Evolutionary conservation across 106 monocot genomes (phyloP), one percentile per base, ranked within the genome.

Genomic region (Xerophyta viscosa): DNA sequence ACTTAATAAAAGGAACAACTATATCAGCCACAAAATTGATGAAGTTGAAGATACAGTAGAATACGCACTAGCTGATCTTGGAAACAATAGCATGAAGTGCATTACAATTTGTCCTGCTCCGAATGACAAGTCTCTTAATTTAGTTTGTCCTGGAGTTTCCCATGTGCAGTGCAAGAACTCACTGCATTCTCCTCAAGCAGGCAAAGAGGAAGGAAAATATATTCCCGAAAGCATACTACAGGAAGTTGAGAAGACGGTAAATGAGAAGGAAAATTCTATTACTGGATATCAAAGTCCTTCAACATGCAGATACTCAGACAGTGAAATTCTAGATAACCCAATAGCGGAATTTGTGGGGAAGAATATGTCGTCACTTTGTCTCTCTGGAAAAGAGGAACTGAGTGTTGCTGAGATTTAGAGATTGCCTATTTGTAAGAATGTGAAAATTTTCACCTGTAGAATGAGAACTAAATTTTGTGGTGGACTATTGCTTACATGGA

Each of bases 241-340:
- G 36, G 23, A 43, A 31, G 14, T 29, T 57, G 46, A 17, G n/a
- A 46, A 46, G 9, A 20, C 13, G 0, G 3, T 6, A 20, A 61
- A 20, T 27, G 24, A 55, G 54, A 69, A 69, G 45, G 69, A 54
- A 18, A 69, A 61, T 62, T n/a, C 62, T 24, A 10, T 41, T 62
- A 46, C 66, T 50, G 27, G 25, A 37, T 20, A 33, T 50, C 45
- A 50, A 49, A 30, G n/a, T 12, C 37, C 41, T 58, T 15, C 13
- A 27, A 26, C 27, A 21, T 26, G 6, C 10, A 23, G 23, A 42
- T 6, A 15, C 24, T 39, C 25, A 11, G 21, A 27, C 37, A 24
- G 14, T 48, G 21, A 56, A 47, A 29, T 25, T 56, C 4, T 31
- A 19, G 55, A 50, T 6, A 11, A 25, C 10, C 9, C 28, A 15